Base-by-base conservation (phyloP, 2,329 filamentous ascomycete species). In the Colletotrichum gigasporum region DNA sequence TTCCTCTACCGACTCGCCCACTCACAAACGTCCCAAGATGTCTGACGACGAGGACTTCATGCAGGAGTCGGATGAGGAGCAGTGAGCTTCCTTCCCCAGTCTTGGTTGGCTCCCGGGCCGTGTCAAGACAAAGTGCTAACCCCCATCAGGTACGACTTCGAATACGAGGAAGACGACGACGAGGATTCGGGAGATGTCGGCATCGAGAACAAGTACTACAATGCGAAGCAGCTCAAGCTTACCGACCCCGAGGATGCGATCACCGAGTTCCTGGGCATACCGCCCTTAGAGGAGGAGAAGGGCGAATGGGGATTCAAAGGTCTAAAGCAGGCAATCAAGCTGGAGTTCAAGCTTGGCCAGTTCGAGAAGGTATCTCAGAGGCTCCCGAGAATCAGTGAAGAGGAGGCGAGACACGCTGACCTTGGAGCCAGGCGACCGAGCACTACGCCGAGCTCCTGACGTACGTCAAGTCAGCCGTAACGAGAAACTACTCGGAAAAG, bases 161-260 rank as follows among this genome's bases (percentile, higher is more conserved):
- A 98, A 74, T 98, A 97, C 79, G 95, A 97, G 76, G 96, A 90
- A 63, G 93, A 94, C 69, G 93, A 97, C 60, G 94, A 96, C 50
- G 92, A 96, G 42, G 91, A 97, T 62, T 89, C 87, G 30, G 94
- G 90, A 62, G 93, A 97, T 76, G 92, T 97, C 71, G 94, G 95
- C 70, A 96, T 98, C 76, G 96, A 99, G 78, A 99, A 99, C 83
- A 97, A 97, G 81, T 99, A 99, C 83, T 99, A 98, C 85, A 98
- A 97, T 79, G 96, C 96, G 42, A 99, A 99, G 80, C 95, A 98
- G 81, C 90, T 97, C 75, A 99, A 98, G 83, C 84, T 85, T 42
- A 90, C 90, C 67, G 93, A 94, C 62, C 94, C 95, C 1, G 88
- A 96, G 72, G 93, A 93, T 70, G 96, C 96, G 2, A 91, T 99